Conservation (phyloP, 1,284 basidiomycete genomes). For the Malassezia yamatoensis region DNA sequence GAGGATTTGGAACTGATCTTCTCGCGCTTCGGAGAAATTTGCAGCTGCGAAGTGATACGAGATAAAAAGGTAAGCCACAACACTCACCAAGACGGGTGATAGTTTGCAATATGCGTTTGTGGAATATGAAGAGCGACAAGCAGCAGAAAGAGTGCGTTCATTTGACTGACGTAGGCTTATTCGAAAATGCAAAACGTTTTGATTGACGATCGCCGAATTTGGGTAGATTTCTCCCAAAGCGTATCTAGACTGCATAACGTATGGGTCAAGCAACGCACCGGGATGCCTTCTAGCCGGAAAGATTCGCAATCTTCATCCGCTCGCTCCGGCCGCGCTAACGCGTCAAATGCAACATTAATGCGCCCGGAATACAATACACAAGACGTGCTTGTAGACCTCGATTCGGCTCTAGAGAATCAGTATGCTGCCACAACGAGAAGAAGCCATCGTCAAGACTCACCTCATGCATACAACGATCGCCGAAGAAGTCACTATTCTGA, state of each 20-base stretch:
- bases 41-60: slow-evolving; percentile 92
- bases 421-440: too few relatives aligned
- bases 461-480: too few relatives aligned
- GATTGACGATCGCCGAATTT: slow-evolving; percentile 95
- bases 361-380: background rate
- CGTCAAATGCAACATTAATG: background rate
- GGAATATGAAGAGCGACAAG: slow-evolving; percentile 84
- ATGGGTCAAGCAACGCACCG: slow-evolving; percentile 47
- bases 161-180: slow-evolving; percentile 58
- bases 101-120: slow-evolving; percentile 97
- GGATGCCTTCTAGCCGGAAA: background rate
- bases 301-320: background rate
- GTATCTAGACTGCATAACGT: slow-evolving; percentile 58
- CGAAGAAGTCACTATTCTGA: too few relatives aligned
- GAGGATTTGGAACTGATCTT: slow-evolving; percentile 97
- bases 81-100: slow-evolving; percentile 62
- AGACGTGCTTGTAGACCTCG: background rate
- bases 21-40: slow-evolving; percentile 82
- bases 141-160: slow-evolving; percentile 70
- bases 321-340: background rate
- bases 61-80: slow-evolving; percentile 60
- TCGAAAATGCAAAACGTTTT: slow-evolving; percentile 99
- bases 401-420: background rate
- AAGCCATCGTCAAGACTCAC: too few relatives aligned
- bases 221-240: slow-evolving; percentile 81